These are phyloP conservation scores for Cladophialophora yegresii DNA, from an alignment of 2,329 filamentous ascomycete genomes.

Conservation along the genomic window DNA sequence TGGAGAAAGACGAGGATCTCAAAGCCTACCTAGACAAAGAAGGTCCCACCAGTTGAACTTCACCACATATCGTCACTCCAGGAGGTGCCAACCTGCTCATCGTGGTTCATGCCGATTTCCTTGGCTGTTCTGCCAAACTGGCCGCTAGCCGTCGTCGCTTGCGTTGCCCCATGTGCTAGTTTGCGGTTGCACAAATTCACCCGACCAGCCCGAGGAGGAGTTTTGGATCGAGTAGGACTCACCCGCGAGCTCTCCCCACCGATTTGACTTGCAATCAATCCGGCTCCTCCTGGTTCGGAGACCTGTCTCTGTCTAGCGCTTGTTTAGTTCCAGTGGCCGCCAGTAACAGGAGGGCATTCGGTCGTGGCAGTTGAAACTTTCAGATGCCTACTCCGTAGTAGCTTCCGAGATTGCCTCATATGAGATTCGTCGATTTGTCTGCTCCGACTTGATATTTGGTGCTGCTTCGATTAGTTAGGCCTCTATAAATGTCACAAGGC, in stretches of 20 bases:
- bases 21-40: constrained; percentile 30
- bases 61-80: constrained; percentile 28
- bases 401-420: neutral
- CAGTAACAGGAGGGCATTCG: neutral
- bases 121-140: neutral
- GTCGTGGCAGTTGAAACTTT: neutral
- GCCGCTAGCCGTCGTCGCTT: neutral
- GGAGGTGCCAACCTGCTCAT: constrained; percentile 29
- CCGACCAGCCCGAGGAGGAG: too few species aligned
- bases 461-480: neutral
- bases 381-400: neutral
- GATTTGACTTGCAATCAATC: neutral
- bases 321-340: neutral
- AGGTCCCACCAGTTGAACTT: constrained; percentile 23
- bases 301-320: neutral
- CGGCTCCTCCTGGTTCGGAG: neutral
- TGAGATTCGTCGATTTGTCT: neutral
- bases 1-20: constrained; percentile 29
- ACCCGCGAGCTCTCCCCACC: neutral
- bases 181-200: neutral
- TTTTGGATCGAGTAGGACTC: too few species aligned
- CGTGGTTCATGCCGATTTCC: constrained; percentile 10
- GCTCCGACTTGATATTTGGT: neutral
- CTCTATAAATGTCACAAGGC: neutral
- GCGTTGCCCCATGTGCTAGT: neutral